Base-by-base conservation (phyloP, 2,329 filamentous ascomycete species). In the Sporothrix inflata region DNA sequence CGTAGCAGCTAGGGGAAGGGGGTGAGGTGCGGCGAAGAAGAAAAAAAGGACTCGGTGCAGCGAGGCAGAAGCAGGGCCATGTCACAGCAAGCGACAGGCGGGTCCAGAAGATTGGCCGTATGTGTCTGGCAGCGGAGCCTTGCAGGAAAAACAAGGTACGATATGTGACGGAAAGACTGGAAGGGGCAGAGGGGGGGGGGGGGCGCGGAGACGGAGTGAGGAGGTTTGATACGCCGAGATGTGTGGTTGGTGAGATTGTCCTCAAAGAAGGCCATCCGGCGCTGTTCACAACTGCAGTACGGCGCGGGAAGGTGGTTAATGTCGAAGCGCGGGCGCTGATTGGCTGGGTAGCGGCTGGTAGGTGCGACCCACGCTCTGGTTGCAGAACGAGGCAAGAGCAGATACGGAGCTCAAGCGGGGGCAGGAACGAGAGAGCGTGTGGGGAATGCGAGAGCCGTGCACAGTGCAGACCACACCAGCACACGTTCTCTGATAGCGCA, bases 201-300 rank as follows among this genome's bases (percentile, higher is more conserved):
- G 45, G n/a, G 9, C 19, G 2, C 47, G 47, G n/a, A n/a, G 47
- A 27, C 16, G 63, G 40, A 14, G 63, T 60, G 68, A 42, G 16
- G 68, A 30, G 49, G 4, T 61, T 24, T 61, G 68, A 70, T 70
- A 51, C 53, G 55, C 68, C 55, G 68, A 70, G 68, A 69, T 57
- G 45, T 14, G 30, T 42, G 27, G 27, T 38, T 61, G 68, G 55
- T 70, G 68, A 70, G 68, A 70, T 63, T 70, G 66, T 55, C 66
- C 47, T 69, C 30, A 42, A 12, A 27, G 38, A 47, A 24, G 38
- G n/a, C 11, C 42, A 45, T 14, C 42, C 16, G 40, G n/a, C 14
- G 27, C 49, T 4, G 21, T 24, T 21, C 16, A 40, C 49, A 45
- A 49, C 45, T n/a, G 19, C 14, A 49, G 45, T 6, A 27, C 27